Evolutionary conservation across 129 eudicot species (phyloP), one percentile per base, ranked within the genome.

Genomic region (Cynara cardunculus): DNA sequence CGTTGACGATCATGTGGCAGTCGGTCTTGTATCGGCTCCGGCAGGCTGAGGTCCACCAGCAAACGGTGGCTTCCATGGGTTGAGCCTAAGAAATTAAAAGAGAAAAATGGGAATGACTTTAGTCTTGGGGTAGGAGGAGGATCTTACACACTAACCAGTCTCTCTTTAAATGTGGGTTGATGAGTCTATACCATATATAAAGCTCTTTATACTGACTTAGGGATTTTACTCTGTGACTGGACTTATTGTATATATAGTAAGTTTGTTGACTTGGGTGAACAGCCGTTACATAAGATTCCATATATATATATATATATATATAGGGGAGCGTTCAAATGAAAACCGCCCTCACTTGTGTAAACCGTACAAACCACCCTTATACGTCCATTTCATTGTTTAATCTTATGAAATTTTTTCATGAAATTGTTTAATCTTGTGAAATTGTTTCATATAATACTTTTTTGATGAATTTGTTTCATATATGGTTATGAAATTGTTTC

Each of bases 31-130:
- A 53, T 74, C 82, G 32, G 69, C 69, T 64, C 64, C 25, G 78
- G 74, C 73, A 76, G 81, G 90, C 80, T 7, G 85, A 80, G 74
- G 69, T 81, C 76, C 85, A 86, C 86, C 88, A 82, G 16, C 39
- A 37, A 5, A 86, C 74, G 49, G 84, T 72, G 73, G 86, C 78
- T 69, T 85, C 90, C 93, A 89, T 91, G 78, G 76, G 16, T 56
- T n/a, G 65, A 49, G 62, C 0, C 1, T 68, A 16, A 53, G 49
- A 35, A 28, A 34, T 9, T 35, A 28, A 59, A 59, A 26, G 28
- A 30, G 68, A 53, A 9, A 70, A 34, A n/a, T 24, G 5, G 27
- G 37, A 37, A 73, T 26, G 79, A 14, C 4, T 39, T 69, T 49
- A 27, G 68, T 25, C 18, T 18, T 44, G 30, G 68, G 46, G 69